Evolutionary conservation across 441 rosid species (phyloP).

Genomic region (Viola pubescens): DNA sequence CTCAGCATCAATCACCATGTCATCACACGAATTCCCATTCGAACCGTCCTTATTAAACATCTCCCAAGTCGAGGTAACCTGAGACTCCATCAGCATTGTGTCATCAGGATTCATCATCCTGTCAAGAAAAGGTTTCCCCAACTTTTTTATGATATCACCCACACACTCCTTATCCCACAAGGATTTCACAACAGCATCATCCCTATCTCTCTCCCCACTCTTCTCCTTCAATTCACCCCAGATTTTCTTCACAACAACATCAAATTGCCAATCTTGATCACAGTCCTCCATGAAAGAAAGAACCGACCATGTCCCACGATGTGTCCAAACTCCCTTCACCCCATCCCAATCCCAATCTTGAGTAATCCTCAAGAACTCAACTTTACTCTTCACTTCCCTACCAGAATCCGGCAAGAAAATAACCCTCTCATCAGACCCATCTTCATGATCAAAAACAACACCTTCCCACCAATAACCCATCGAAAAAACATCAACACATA

Average conservation of each 20-base stretch:
- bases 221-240: background rate
- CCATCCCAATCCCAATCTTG: slow-evolving; percentile 10
- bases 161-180: background rate
- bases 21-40: background rate
- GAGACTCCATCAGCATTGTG: background rate
- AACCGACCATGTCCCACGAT: slow-evolving; percentile 8
- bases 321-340: slow-evolving; percentile 4
- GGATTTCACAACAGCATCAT: background rate
- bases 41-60: background rate
- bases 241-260: background rate
- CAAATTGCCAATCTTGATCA: background rate
- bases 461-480: slow-evolving; percentile 9
- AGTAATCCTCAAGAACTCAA: slow-evolving; percentile 5
- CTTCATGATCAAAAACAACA: slow-evolving; percentile 3
- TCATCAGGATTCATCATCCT: background rate
- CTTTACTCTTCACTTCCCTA: background rate
- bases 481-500: slow-evolving; percentile 10
- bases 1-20: background rate
- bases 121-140: background rate
- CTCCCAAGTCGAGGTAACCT: background rate
- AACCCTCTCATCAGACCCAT: slow-evolving; percentile 5
- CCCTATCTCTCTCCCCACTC: too few relatives aligned
- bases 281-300: background rate
- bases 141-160: background rate
- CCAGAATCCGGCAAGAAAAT: slow-evolving; percentile 9